A percentile compares a stretch with the other conserved stretches of the same genome.
Evolutionary conservation across 805 yeast genomes (phyloP).

Genomic region (Ogataea naganishii): DNA sequence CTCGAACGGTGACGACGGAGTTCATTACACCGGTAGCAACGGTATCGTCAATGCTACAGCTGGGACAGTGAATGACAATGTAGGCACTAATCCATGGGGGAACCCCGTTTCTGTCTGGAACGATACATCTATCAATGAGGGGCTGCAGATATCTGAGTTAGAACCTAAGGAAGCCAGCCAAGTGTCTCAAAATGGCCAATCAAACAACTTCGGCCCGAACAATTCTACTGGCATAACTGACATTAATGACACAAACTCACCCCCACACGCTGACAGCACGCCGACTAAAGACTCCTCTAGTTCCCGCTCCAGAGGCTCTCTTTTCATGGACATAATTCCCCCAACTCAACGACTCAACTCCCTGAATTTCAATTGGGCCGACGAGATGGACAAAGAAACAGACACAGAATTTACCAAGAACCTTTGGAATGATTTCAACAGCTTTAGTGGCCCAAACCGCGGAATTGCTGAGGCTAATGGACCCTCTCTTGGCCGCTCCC

Average conservation of each 20-base stretch:
- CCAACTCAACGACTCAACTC: slow-evolving; percentile 5
- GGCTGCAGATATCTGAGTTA: too few species aligned
- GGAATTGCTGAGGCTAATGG: not conserved
- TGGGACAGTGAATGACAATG: too few species aligned
- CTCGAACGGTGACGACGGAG: too few species aligned
- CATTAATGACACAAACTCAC: slow-evolving; percentile 4
- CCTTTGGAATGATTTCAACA: slow-evolving; percentile 12
- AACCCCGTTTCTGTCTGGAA: too few species aligned
- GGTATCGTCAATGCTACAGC: too few species aligned
- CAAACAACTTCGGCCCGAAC: slow-evolving; percentile 3
- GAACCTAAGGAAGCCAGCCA: not conserved
- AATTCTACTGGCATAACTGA: slow-evolving; percentile 4
- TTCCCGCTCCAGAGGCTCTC: slow-evolving; percentile 2
- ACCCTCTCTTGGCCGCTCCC: slow-evolving; percentile 2
- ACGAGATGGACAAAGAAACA: slow-evolving; percentile 9
- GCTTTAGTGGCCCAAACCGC: slow-evolving; percentile 4
- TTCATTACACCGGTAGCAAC: too few species aligned
- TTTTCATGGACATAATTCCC: slow-evolving; percentile 1
- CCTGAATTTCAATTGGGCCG: slow-evolving; percentile 12
- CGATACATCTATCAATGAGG: too few species aligned
- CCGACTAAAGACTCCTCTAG: not conserved
- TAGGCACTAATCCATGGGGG: too few species aligned
- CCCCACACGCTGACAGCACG: slow-evolving; percentile 2
- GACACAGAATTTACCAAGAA: slow-evolving; percentile 7
- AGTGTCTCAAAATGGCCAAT: slow-evolving; percentile 1